Evolutionary conservation across 2,329 filamentous ascomycete genomes (phyloP).

Genomic region (Fusarium sacchari): DNA sequence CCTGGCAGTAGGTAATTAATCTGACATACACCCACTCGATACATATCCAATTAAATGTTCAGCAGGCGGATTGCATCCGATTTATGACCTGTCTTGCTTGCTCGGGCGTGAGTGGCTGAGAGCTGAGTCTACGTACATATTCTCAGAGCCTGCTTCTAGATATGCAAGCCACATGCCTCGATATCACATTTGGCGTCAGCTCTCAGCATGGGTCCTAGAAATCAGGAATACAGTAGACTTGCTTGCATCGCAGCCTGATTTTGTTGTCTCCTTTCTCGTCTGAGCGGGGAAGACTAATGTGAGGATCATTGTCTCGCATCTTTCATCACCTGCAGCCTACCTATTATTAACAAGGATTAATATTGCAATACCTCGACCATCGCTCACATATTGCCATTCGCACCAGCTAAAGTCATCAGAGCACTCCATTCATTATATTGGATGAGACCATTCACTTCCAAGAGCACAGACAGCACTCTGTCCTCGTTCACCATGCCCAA

Average conservation of each 20-base stretch:
- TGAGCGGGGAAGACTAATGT: not conserved
- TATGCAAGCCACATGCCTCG: slow-evolving; percentile 8
- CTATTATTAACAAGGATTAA: not conserved
- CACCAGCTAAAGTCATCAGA: not conserved
- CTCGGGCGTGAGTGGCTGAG: not conserved
- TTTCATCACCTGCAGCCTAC: not conserved
- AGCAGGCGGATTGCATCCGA: not conserved
- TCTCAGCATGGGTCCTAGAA: not conserved
- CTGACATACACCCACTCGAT: not conserved
- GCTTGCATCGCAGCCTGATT: not conserved
- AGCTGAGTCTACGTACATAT: not conserved
- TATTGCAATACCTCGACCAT: not conserved
- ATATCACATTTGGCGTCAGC: not conserved
- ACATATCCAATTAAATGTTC: not conserved
- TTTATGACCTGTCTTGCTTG: not conserved
- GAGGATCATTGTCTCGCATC: not conserved
- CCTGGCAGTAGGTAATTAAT: not conserved
- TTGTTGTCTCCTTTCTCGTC: not conserved
- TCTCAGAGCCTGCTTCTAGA: slow-evolving; percentile 7
- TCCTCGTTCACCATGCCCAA: slow-evolving; percentile 8
- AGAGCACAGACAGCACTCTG: too few relatives aligned
- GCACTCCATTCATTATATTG: not conserved
- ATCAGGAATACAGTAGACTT: not conserved
- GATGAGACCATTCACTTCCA: too few relatives aligned
- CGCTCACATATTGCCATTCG: not conserved